Conservation (phyloP, 129 eudicot genomes). For the Lonicera japonica region DNA sequence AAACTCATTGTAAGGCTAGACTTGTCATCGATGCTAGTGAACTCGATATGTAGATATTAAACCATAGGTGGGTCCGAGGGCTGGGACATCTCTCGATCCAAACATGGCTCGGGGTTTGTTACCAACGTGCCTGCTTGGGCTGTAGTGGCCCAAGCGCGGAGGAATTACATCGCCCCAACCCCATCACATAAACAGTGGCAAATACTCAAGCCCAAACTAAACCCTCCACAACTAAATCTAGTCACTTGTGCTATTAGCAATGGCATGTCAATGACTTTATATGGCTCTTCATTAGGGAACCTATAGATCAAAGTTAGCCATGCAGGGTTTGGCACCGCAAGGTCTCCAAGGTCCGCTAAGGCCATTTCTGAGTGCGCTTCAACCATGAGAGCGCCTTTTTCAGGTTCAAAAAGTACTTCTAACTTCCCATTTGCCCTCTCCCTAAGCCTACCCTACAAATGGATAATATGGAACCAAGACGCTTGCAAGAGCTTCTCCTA, state of each 20-base stretch:
- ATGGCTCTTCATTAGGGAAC: conserved; percentile 69
- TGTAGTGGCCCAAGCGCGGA: conserved; percentile 75
- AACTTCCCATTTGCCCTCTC: conserved; percentile 58
- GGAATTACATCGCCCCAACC: conserved; percentile 92
- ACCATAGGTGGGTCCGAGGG: conserved; percentile 71
- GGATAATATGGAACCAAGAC: conserved; percentile 89
- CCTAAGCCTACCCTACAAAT: conserved; percentile 75
- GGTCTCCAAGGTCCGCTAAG: conserved; percentile 55
- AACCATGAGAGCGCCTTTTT: conserved; percentile 69
- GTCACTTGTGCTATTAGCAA: conserved; percentile 82
- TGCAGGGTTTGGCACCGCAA: conserved; percentile 74
- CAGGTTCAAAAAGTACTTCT: conserved; percentile 70
- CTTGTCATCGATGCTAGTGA: conserved; percentile 53
- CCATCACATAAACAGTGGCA: conserved; percentile 96
- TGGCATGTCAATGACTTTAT: conserved; percentile 84
- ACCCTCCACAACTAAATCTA: conserved; percentile 75
- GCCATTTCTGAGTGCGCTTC: conserved; percentile 60
- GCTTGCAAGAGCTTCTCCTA: conserved; percentile 55
- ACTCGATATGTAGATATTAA: conserved; percentile 61
- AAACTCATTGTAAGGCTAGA: conserved; percentile 64
- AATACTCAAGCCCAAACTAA: conserved; percentile 85
- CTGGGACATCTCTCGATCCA: conserved; percentile 66
- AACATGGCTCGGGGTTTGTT: conserved; percentile 54
- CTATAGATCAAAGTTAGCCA: conserved; percentile 58
- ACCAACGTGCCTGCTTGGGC: conserved; percentile 54